Evolutionary conservation across 78 protist genomes (phyloP), one percentile per base, ranked within the genome.

Genomic region (Speleostelium caveatum): DNA sequence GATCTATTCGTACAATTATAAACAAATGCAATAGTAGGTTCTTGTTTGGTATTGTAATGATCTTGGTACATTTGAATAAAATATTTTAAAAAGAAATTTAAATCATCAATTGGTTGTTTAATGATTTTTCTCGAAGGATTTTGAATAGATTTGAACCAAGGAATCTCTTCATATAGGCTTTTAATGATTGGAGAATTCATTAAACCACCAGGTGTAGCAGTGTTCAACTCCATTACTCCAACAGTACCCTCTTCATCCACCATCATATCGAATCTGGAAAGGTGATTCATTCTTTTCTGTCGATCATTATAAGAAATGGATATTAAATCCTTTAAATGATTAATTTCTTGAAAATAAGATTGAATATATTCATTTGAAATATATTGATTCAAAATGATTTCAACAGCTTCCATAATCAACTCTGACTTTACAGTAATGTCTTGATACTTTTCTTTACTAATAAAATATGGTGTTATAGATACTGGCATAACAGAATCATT

Each of bases 181-280:
- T 58, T 58, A 14, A 58, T 19, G 16, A 14, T 19, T 19, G 63
- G 26, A n/a, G 63, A 19, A 7, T 19, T 4, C 7, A 58, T 6
- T 4, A 58, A 19, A 5, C 33, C 26, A 22, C 63, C 63, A n/a
- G 63, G 63, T 19, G 30, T 19, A 19, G 30, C 63, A 58, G 63
- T 58, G 16, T 58, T 58, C 33, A 58, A 16, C 16, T 58, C 63
- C 63, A 58, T 58, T 58, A 22, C 17, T 4, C 63, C 63, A 6
- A 58, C 16, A 6, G 7, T 22, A 19, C 63, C 63, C 7, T 58
- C 16, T 8, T 58, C 63, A 58, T 58, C 26, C 26, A n/a, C 63
- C 7, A 58, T 58, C 30, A 58, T n/a, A 58, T 58, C 63, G 16
- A 58, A 58, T 58, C 63, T 58, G 4, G 63, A 58, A 58, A 58